phyloP scores from a whole-genome alignment of 208 protist species.

The Phytomonas francai region DNA sequence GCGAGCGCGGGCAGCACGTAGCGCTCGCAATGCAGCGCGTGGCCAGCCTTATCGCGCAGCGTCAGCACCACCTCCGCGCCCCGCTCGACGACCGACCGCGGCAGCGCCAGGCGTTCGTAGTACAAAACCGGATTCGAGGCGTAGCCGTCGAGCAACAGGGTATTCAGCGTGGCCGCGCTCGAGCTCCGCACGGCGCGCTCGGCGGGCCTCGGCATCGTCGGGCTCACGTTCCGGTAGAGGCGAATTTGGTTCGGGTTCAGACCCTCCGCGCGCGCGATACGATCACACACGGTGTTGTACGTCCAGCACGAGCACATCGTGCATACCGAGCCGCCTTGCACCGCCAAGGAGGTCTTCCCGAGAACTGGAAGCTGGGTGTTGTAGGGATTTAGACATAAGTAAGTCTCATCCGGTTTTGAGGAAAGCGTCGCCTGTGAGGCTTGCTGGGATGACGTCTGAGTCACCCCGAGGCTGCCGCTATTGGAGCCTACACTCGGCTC shows the following conservation, averaged over 20 bases:
- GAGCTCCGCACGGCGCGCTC: conserved; percentile 10
- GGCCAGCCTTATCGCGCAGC: conserved; percentile 36
- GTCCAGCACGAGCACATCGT: conserved; percentile 30
- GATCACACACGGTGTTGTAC: conserved; percentile 48
- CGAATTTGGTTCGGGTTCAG: conserved; percentile 41
- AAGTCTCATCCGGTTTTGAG: no score
- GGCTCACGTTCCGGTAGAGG: conserved; percentile 34
- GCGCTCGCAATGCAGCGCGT: conserved; percentile 36
- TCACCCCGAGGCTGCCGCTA: no score
- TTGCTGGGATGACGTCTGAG: no score
- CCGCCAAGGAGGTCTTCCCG: conserved; percentile 13
- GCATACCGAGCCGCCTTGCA: conserved; percentile 11
- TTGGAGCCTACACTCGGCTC: no score
- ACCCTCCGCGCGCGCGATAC: conserved; percentile 20
- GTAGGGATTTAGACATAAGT: conserved; percentile 30
- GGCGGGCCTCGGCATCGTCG: conserved; percentile 14
- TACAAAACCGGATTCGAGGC: conserved; percentile 23
- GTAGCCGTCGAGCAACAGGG: conserved; percentile 24
- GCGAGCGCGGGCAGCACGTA: conserved; percentile 17
- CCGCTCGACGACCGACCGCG: conserved; percentile 21
- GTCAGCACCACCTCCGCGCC: conserved; percentile 19
- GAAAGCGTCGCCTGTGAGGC: no score
- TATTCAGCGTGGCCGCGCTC: conserved; percentile 16
- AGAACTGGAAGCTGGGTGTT: conserved; percentile 20
- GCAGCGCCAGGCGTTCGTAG: conserved; percentile 26